phyloP scores from a whole-genome alignment of 106 monocot genomes.

The Dioscorea dumetorum region DNA sequence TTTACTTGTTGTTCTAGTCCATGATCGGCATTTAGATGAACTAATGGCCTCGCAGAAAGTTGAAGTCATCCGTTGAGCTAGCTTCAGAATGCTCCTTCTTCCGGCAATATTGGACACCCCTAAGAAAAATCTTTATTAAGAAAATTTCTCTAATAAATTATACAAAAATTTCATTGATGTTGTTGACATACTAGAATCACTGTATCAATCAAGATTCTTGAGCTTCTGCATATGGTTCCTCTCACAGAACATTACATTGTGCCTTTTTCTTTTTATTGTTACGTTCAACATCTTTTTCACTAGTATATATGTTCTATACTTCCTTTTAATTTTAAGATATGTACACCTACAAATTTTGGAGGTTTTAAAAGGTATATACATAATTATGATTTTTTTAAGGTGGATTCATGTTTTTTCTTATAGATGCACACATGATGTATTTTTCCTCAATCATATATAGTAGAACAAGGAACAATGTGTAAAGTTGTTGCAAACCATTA shows the following conservation, averaged over 20 bases:
- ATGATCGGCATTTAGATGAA: slow-evolving; percentile 22
- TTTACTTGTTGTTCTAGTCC: slow-evolving; percentile 37
- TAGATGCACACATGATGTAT: not conserved
- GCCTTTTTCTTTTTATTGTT: too few species aligned
- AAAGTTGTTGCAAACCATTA: slow-evolving; percentile 20
- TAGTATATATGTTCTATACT: too few species aligned
- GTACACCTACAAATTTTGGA: too few species aligned
- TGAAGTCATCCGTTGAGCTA: slow-evolving; percentile 47
- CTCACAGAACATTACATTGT: too few species aligned
- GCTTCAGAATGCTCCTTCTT: slow-evolving; percentile 48
- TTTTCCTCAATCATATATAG: not conserved
- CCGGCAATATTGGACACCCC: slow-evolving; percentile 46
- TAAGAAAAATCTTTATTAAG: not conserved
- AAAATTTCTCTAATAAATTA: too few species aligned
- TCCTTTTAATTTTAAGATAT: too few species aligned
- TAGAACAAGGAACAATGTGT: too few species aligned
- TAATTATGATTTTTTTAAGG: not conserved
- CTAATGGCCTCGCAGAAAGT: slow-evolving; percentile 30
- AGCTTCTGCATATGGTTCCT: too few species aligned
- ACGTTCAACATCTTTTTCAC: too few species aligned
- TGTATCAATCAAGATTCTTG: too few species aligned
- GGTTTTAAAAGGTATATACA: not conserved
- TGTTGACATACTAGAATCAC: too few species aligned
- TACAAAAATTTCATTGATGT: too few species aligned
- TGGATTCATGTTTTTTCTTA: not conserved